A percentile compares a stretch with the other conserved stretches of the same genome.
phyloP scores from a whole-genome alignment of 1,284 basidiomycete species.

The Gymnopus androsaceus region DNA sequence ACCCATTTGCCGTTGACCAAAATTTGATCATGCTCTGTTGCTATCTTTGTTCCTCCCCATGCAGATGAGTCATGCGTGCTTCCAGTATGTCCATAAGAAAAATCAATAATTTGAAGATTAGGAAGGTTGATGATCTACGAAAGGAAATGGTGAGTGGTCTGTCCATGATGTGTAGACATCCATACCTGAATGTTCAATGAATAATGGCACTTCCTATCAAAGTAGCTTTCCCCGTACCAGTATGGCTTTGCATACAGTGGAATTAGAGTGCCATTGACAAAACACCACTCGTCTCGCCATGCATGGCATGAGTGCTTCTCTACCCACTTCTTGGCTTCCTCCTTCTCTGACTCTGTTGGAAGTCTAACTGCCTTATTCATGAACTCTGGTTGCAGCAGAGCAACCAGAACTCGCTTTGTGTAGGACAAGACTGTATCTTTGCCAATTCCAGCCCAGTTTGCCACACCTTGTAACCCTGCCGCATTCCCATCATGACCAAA shows the following conservation, averaged over 20 bases:
- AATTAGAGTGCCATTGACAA: constrained; percentile 27
- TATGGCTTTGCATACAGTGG: constrained; percentile 28
- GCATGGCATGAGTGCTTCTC: constrained; percentile 22
- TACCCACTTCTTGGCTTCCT: constrained; percentile 10
- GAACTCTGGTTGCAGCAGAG: neutral
- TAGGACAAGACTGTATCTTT: neutral
- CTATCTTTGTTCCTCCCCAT: constrained; percentile 28
- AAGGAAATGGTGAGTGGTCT: neutral
- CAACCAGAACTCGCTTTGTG: neutral
- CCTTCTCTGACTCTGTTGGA: constrained; percentile 5
- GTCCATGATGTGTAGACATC: neutral
- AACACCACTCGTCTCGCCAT: constrained; percentile 26
- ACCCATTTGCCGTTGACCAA: constrained; percentile 32
- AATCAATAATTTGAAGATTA: constrained; percentile 11
- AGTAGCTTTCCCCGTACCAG: constrained; percentile 31
- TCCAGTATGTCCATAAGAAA: constrained; percentile 29
- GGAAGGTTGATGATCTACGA: constrained; percentile 9
- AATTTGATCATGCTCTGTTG: constrained; percentile 24
- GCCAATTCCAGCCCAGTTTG: constrained; percentile 17
- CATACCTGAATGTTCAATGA: constrained; percentile 35
- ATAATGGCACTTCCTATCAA: constrained; percentile 37
- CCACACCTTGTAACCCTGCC: constrained; percentile 18
- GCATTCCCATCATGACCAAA: constrained; percentile 27
- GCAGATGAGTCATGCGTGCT: constrained; percentile 36
- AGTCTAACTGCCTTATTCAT: neutral